A percentile compares a stretch with the other conserved stretches of the same genome.
phyloP scores from a whole-genome alignment of 257 asterid genomes.

The Lithospermum erythrorhizon region DNA sequence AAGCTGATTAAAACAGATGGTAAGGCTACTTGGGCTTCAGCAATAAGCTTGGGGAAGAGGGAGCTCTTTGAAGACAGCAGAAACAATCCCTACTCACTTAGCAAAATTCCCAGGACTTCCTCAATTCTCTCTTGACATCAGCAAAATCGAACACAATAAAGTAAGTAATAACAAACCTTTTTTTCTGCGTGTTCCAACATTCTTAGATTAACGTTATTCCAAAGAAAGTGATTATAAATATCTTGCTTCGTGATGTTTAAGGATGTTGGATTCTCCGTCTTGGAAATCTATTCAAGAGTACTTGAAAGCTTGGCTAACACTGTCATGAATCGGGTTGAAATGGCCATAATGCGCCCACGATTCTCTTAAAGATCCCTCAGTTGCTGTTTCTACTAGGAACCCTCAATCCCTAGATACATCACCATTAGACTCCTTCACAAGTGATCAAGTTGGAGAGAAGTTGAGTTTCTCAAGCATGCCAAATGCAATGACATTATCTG shows the following conservation, averaged over 20 bases:
- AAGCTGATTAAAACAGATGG: constrained; percentile 58
- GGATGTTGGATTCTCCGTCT: constrained; percentile 64
- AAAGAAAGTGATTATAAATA: background rate
- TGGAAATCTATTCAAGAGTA: constrained; percentile 86
- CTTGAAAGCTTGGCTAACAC: constrained; percentile 80
- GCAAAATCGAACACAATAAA: constrained; percentile 65
- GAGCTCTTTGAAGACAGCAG: constrained; percentile 89
- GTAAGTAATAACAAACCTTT: constrained; percentile 18
- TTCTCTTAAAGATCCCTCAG: constrained; percentile 43
- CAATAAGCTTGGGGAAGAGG: constrained; percentile 67
- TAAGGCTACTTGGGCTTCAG: constrained; percentile 65
- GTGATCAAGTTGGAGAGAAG: constrained; percentile 31
- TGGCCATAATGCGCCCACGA: constrained; percentile 68
- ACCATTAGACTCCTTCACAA: constrained; percentile 18
- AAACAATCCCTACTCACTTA: constrained; percentile 52
- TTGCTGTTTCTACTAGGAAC: constrained; percentile 19
- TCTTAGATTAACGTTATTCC: background rate
- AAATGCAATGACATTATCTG: constrained; percentile 46
- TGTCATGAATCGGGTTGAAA: constrained; percentile 63
- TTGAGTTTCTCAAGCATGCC: constrained; percentile 37
- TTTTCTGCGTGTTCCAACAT: background rate
- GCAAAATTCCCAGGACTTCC: constrained; percentile 73
- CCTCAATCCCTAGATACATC: constrained; percentile 23
- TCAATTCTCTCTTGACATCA: constrained; percentile 78
- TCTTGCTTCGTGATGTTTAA: constrained; percentile 3